Evolutionary conservation across 2,329 filamentous ascomycete species (phyloP).

Genomic region (Clonostachys rosea): DNA sequence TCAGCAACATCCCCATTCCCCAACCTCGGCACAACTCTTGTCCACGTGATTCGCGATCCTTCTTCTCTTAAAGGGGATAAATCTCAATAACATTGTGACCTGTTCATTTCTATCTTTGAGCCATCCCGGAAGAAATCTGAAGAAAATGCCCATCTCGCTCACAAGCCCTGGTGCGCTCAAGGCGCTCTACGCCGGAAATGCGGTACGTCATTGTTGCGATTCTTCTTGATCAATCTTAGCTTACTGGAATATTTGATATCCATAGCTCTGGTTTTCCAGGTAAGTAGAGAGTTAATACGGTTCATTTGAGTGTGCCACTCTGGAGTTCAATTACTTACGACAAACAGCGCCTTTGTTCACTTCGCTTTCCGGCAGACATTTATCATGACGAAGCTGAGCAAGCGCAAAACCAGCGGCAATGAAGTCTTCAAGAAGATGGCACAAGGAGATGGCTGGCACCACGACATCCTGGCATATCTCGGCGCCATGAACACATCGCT

Average conservation of each 20-base stretch:
- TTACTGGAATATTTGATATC: too few relatives aligned
- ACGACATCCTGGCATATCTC: constrained; percentile 15
- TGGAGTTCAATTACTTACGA: not conserved
- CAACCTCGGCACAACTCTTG: too few relatives aligned
- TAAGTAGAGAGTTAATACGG: not conserved
- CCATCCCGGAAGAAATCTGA: too few relatives aligned
- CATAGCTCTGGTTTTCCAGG: not conserved
- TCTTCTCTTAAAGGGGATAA: too few relatives aligned
- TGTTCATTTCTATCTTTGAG: too few relatives aligned
- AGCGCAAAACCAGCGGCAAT: constrained; percentile 5
- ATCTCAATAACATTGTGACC: too few relatives aligned
- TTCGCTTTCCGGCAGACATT: constrained; percentile 9
- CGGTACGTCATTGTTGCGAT: constrained; percentile 4
- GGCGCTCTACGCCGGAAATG: constrained; percentile 11
- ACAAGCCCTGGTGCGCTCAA: constrained; percentile 1
- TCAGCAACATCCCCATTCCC: too few relatives aligned
- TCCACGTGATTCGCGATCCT: too few relatives aligned
- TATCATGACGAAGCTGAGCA: constrained; percentile 10
- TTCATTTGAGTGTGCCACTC: too few relatives aligned
- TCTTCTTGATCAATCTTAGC: not conserved
- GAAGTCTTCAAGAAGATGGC: constrained; percentile 3
- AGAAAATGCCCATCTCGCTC: not conserved
- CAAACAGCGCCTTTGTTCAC: constrained; percentile 9
- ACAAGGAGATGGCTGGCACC: constrained; percentile 13
- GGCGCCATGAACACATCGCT: constrained; percentile 13